Evolutionary conservation across 176 grass and related monocot genomes (phyloP), one percentile per base, ranked within the genome.

Genomic region (Raddia guianensis): DNA sequence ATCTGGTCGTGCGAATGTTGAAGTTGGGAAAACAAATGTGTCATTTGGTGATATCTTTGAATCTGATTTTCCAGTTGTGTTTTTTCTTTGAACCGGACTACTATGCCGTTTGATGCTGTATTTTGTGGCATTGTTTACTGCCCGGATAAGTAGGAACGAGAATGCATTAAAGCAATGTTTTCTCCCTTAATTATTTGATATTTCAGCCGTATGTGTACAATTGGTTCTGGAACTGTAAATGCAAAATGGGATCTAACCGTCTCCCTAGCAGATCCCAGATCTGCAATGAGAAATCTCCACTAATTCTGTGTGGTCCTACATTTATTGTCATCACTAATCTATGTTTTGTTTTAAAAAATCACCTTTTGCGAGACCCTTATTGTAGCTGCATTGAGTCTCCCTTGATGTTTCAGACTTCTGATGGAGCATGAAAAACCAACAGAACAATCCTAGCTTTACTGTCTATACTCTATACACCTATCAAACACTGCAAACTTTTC

Each of bases 391-490:
- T 16, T 67, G 81, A 46, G 68, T 27, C 15, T 68, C 14, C 46
- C 37, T 40, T 40, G 58, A 76, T 60, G 13, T 63, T 70, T 76
- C 35, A 27, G 27, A 27, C n/a, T 19, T 44, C 58, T 65, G 42
- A 63, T 43, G 69, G 56, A 65, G 52, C 48, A 55, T 2, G 16
- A 80, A 67, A 84, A 73, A 13, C n/a, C 80, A 78, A 52, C 42
- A 0, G 21, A 68, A 10, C 3, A 33, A 76, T 45, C 45, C 69
- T 57, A 7, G 20, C 7, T 47, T 67, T 44, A 11, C 67, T 27
- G 27, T 27, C 27, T 27, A 27, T 27, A 27, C 27, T 27, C 27
- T 73, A 61, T 53, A 89, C 59, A 89, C 18, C 1, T 27, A 18
- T 66, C 66, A 80, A 42, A 80, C 66, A 20, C 46, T 46, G 50